Evolutionary conservation across 1,139 yeast genomes (phyloP).

Genomic region (Tardiomyces depauwii): DNA sequence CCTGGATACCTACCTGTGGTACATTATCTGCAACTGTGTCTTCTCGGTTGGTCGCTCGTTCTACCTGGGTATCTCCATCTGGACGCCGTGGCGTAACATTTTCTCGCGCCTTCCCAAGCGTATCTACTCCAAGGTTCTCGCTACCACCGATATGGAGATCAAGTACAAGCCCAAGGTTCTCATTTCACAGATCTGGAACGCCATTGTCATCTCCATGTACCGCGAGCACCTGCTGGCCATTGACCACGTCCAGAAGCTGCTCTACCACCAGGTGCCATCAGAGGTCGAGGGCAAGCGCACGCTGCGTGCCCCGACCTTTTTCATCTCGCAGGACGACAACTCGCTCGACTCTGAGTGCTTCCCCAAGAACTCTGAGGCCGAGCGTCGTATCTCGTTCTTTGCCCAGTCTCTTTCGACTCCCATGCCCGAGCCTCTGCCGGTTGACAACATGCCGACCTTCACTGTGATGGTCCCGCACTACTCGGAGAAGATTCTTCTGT

Average conservation of each 20-base stretch:
- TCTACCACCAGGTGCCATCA: slow-evolving; percentile 96
- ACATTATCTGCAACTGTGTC: slow-evolving; percentile 86
- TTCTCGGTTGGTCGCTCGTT: slow-evolving; percentile 96
- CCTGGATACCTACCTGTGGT: slow-evolving; percentile 98
- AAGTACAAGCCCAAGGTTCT: slow-evolving; percentile 97
- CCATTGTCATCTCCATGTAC: slow-evolving; percentile 95
- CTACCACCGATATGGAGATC: slow-evolving; percentile 98
- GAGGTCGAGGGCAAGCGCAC: slow-evolving; percentile 93
- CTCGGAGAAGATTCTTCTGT: slow-evolving; percentile 89
- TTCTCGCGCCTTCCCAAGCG: slow-evolving; percentile 97
- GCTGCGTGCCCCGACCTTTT: slow-evolving; percentile 96
- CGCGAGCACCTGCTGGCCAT: slow-evolving; percentile 95
- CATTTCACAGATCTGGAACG: slow-evolving; percentile 98
- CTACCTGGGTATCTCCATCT: slow-evolving; percentile 94
- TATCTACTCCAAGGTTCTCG: slow-evolving; percentile 92
- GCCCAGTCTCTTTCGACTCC: slow-evolving; percentile 98
- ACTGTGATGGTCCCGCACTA: slow-evolving; percentile 97
- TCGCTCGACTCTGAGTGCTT: slow-evolving; percentile 89
- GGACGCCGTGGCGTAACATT: slow-evolving; percentile 99
- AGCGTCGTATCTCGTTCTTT: slow-evolving; percentile 97
- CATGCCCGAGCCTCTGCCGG: slow-evolving; percentile 96
- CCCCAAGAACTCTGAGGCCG: slow-evolving; percentile 96
- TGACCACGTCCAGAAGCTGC: slow-evolving; percentile 93
- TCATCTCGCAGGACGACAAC: slow-evolving; percentile 95
- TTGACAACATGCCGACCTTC: slow-evolving; percentile 98